Evolutionary conservation across 495 filamentous ascomycete genomes (phyloP).

Genomic region (Penicillium verhagenii): DNA sequence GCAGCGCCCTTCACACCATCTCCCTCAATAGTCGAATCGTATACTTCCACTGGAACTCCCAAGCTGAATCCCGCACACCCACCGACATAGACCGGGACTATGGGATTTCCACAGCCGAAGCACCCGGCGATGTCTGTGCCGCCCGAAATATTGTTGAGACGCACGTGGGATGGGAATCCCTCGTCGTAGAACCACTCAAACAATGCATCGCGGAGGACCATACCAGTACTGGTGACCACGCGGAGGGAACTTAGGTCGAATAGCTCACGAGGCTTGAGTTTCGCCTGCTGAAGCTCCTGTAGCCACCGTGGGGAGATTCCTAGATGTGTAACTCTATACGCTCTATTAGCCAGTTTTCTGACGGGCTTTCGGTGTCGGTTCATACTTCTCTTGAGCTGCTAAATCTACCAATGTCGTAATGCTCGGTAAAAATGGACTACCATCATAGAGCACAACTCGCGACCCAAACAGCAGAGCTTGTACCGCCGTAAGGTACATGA

Average conservation of each 20-base stretch:
- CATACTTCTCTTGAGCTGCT: slow-evolving; percentile 48
- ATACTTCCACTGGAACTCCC: slow-evolving; percentile 64
- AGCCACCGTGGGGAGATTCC: slow-evolving; percentile 74
- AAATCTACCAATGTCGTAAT: slow-evolving; percentile 57
- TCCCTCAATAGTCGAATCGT: slow-evolving; percentile 46
- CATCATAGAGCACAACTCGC: slow-evolving; percentile 67
- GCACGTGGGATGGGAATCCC: slow-evolving; percentile 62
- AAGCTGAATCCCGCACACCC: slow-evolving; percentile 64
- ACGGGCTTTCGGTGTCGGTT: slow-evolving; percentile 12
- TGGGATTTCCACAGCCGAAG: slow-evolving; percentile 65
- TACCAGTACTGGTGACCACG: slow-evolving; percentile 66
- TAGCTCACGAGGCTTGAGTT: slow-evolving; percentile 56
- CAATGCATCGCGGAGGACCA: slow-evolving; percentile 70
- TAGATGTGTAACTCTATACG: slow-evolving; percentile 47
- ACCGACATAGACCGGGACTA: slow-evolving; percentile 67
- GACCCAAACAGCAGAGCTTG: slow-evolving; percentile 53
- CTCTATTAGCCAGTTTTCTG: neutral
- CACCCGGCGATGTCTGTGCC: slow-evolving; percentile 76
- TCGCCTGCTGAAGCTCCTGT: slow-evolving; percentile 61
- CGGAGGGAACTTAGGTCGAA: slow-evolving; percentile 58
- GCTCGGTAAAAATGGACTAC: slow-evolving; percentile 70
- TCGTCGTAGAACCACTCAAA: slow-evolving; percentile 82
- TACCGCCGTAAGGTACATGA: slow-evolving; percentile 70
- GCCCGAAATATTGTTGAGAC: slow-evolving; percentile 70
- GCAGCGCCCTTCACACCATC: slow-evolving; percentile 53